Conservation (phyloP, 2,329 filamentous ascomycete species). For the Pochonia chlamydosporia region DNA sequence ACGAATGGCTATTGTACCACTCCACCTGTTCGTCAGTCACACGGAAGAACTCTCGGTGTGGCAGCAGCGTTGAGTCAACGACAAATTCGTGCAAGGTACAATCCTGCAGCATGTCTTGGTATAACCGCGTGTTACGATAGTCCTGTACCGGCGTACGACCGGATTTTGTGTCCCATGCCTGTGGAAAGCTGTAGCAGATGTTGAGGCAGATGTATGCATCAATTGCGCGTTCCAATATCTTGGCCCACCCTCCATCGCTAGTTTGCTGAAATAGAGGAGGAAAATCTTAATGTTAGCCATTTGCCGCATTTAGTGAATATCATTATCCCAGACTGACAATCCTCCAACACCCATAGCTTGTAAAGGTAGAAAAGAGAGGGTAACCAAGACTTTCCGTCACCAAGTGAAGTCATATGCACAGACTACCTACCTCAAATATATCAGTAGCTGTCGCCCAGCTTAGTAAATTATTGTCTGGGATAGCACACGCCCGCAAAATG, state of each 20-base stretch:
- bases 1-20: too few species aligned
- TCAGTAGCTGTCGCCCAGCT: too few species aligned
- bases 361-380: too few species aligned
- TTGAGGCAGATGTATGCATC: slow-evolving; percentile 16
- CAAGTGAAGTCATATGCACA: too few species aligned
- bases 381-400: too few species aligned
- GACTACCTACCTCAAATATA: too few species aligned
- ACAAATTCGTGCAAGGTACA: neutral
- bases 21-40: too few species aligned
- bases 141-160: neutral
- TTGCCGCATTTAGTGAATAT: too few species aligned
- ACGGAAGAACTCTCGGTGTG: neutral
- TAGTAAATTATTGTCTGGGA: too few species aligned
- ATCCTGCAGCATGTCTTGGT: neutral
- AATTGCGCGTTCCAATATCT: slow-evolving; percentile 13
- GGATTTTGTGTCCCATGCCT: slow-evolving; percentile 5
- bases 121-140: neutral
- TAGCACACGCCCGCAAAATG: too few species aligned
- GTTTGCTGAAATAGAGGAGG: neutral
- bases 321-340: too few species aligned
- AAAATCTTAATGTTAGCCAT: neutral
- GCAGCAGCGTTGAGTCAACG: neutral
- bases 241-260: slow-evolving; percentile 12
- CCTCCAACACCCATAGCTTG: too few species aligned
- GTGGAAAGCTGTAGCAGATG: slow-evolving; percentile 11